Evolutionary conservation across 176 grass and related monocot genomes (phyloP).

Genomic region (Luzula sylvatica): DNA sequence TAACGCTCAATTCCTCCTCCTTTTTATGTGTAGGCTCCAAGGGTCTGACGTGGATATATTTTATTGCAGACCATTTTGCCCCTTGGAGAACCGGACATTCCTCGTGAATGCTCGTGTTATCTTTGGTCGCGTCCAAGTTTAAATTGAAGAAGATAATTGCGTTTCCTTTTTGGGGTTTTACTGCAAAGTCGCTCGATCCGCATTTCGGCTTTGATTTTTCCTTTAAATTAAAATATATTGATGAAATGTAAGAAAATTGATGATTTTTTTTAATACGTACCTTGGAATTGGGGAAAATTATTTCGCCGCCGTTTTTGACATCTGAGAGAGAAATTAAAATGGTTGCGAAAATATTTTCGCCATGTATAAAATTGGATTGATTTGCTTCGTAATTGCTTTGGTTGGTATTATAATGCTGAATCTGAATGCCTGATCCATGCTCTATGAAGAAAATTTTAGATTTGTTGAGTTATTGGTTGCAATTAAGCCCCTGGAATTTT

Average conservation of each 20-base stretch:
- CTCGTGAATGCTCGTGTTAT: constrained; percentile 36
- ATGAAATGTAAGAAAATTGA: constrained; percentile 22
- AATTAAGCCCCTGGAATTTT: not conserved
- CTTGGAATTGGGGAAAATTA: constrained; percentile 55
- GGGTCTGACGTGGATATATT: constrained; percentile 35
- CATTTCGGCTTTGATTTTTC: constrained; percentile 43
- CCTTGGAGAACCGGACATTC: constrained; percentile 38
- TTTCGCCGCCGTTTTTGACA: constrained; percentile 65
- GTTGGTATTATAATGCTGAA: constrained; percentile 32
- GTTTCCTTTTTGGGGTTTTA: constrained; percentile 44
- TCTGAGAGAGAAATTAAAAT: constrained; percentile 66
- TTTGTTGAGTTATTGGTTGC: not conserved
- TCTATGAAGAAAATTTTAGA: constrained; percentile 36
- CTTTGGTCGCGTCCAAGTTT: constrained; percentile 41
- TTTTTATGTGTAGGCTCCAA: no score
- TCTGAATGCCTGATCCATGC: constrained; percentile 45
- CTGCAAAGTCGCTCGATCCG: constrained; percentile 32
- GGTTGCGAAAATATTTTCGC: constrained; percentile 28
- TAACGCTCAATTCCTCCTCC: not conserved
- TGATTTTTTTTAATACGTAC: constrained; percentile 20
- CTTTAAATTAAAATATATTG: constrained; percentile 33
- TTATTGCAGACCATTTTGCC: constrained; percentile 56
- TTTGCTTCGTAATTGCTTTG: constrained; percentile 34
- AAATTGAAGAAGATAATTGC: constrained; percentile 63
- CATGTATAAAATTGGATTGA: constrained; percentile 30